Base-by-base conservation (phyloP, 2,329 filamentous ascomycete genomes). In the Calonectria leucothoes region DNA sequence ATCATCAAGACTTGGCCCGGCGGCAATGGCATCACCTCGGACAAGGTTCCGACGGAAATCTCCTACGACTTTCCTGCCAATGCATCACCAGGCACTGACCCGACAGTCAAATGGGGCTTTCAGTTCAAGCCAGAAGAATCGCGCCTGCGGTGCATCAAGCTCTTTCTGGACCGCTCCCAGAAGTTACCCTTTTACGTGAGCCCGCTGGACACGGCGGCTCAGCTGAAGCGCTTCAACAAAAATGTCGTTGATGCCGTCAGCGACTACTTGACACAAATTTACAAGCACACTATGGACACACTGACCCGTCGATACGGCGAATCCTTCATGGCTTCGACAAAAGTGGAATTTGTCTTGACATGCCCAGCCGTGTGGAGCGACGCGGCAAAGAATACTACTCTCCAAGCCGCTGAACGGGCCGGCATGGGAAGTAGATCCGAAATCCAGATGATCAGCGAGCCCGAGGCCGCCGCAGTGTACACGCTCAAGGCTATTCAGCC, bases 1-100 rank as follows among this genome's bases (percentile, higher is more conserved):
- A 94, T 95, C 79, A 95, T 96, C 86, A 95, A 95, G 86, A 93
- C 91, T 17, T 96, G 94, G 94, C 94, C 94, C 0, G 94, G 94
- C 31, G 93, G 93, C 33, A 95, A 96, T 81, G 94, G 94, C 79
- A 95, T 96, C 84, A 95, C 94, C n/a, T 95, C 93, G 42, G 94
- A 96, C 86, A 96, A 96, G 87, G 94, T 96, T 2, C 94, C 94
- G 1, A 95, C 94, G 17, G 94, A 96, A 83, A 93, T 96, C 68
- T 93, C 93, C 76, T 92, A 92, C 78, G 88, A 89, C 72, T 83
- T 86, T 37, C 67, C 81, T 14, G 57, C 81, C 70, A 79, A 80
- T 66, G 75, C 79, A 10, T 45, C 78, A 2, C 73, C 80, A 25
- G 87, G 82, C n/a, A 81, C 86, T 1, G 82, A 85, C 10, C 88